These are phyloP conservation scores for Annulohypoxylon maeteangense DNA, from an alignment of 495 filamentous ascomycete species.

Conservation along the genomic window DNA sequence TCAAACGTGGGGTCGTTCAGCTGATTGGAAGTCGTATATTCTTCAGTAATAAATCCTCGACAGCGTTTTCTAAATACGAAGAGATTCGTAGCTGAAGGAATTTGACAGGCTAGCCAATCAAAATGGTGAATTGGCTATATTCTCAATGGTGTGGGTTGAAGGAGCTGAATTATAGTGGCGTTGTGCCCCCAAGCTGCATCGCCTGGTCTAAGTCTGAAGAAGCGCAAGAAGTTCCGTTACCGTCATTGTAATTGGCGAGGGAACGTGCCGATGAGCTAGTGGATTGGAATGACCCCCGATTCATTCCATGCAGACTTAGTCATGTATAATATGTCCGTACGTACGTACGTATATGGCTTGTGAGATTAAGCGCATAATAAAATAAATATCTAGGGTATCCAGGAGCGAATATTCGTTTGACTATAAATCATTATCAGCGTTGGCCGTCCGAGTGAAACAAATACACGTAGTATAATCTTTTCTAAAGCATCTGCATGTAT, in stretches of 20 bases:
- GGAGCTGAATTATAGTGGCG: conserved; percentile 38
- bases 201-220: conserved; percentile 22
- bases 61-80: conserved; percentile 24
- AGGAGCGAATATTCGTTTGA: background rate
- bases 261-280: conserved; percentile 17
- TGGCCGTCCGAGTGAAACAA: conserved; percentile 18
- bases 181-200: conserved; percentile 31
- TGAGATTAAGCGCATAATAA: conserved; percentile 13
- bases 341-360: background rate
- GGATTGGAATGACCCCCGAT: conserved; percentile 20
- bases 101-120: conserved; percentile 36
- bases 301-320: conserved; percentile 15
- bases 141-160: conserved; percentile 35
- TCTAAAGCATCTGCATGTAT: conserved; percentile 2
- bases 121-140: conserved; percentile 23
- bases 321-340: conserved; percentile 14
- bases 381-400: conserved; percentile 11
- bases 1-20: conserved; percentile 25
- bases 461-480: conserved; percentile 4
- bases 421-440: conserved; percentile 26
- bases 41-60: conserved; percentile 21
- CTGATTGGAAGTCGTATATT: conserved; percentile 24
- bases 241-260: conserved; percentile 24
- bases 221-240: conserved; percentile 13
- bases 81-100: conserved; percentile 38